Conservation (phyloP, 805 yeast species). For the Jamesozyma gamospora region DNA sequence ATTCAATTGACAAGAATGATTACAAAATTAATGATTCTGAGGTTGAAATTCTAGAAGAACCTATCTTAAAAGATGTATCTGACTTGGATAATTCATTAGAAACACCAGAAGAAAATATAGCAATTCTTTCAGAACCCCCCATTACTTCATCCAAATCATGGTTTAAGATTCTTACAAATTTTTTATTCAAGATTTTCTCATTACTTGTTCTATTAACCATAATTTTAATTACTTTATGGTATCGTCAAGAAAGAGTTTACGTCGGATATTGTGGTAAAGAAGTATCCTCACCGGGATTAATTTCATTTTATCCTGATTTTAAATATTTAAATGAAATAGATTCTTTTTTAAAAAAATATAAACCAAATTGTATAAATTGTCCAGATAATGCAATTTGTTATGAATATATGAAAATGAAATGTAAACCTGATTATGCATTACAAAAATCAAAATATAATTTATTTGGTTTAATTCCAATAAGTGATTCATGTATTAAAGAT, state of each 20-base stretch:
- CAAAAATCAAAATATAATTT: constrained; percentile 27
- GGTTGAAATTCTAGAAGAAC: too few species aligned
- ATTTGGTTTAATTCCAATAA: constrained; percentile 48
- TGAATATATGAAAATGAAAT: constrained; percentile 47
- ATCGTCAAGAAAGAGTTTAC: constrained; percentile 49
- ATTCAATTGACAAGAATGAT: too few species aligned
- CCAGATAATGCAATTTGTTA: constrained; percentile 76
- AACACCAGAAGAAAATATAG: too few species aligned
- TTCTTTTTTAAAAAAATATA: constrained; percentile 34
- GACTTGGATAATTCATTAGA: too few species aligned
- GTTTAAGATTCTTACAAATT: background rate
- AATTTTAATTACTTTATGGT: constrained; percentile 44
- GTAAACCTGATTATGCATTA: constrained; percentile 59
- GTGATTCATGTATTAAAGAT: constrained; percentile 66
- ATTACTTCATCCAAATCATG: background rate
- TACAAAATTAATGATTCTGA: too few species aligned
- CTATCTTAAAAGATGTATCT: too few species aligned
- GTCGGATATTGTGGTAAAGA: constrained; percentile 73
- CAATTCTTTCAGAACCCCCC: too few species aligned
- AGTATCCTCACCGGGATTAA: constrained; percentile 17
- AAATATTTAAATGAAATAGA: constrained; percentile 29
- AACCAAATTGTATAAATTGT: constrained; percentile 65
- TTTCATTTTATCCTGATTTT: constrained; percentile 32
- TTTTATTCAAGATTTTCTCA: constrained; percentile 27
- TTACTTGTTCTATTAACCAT: constrained; percentile 23